A percentile compares a stretch with the other conserved stretches of the same genome.
Evolutionary conservation across 257 asterid species (phyloP).

Genomic region (Rubia yunnanensis): DNA sequence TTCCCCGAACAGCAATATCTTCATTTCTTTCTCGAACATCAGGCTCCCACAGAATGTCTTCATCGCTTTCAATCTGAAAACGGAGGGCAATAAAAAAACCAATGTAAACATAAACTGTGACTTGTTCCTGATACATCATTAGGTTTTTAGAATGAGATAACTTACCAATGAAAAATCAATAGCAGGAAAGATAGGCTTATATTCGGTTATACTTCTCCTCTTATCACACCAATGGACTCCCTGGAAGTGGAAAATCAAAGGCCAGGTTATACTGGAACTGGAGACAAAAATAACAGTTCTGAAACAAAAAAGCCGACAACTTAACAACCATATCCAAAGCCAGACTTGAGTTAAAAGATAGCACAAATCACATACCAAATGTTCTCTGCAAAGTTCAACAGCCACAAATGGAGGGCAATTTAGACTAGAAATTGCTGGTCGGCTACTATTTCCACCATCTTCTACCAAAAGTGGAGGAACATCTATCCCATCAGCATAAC

Average conservation of each 20-base stretch:
- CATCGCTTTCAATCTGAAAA: slow-evolving; percentile 68
- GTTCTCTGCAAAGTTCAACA: slow-evolving; percentile 87
- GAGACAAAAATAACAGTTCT: background rate
- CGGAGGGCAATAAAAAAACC: background rate
- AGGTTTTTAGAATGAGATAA: background rate
- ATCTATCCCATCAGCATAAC: slow-evolving; percentile 41
- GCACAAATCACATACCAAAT: slow-evolving; percentile 43
- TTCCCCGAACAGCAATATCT: slow-evolving; percentile 71
- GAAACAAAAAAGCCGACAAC: background rate
- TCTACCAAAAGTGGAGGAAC: slow-evolving; percentile 66
- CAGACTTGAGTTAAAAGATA: background rate
- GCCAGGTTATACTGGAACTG: background rate
- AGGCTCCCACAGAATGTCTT: slow-evolving; percentile 56
- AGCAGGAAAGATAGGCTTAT: slow-evolving; percentile 71
- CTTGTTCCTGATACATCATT: background rate
- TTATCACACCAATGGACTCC: slow-evolving; percentile 97
- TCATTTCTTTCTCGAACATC: slow-evolving; percentile 67
- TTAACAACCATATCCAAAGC: background rate
- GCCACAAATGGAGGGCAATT: slow-evolving; percentile 75
- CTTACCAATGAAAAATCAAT: slow-evolving; percentile 91
- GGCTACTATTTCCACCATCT: slow-evolving; percentile 51
- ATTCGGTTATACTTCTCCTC: slow-evolving; percentile 77
- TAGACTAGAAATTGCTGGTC: slow-evolving; percentile 73
- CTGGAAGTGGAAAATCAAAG: slow-evolving; percentile 33
- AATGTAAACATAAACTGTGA: background rate